Evolutionary conservation across 176 grass and related monocot species (phyloP), one percentile per base, ranked within the genome.

Genomic region (Eragrostis curvula): DNA sequence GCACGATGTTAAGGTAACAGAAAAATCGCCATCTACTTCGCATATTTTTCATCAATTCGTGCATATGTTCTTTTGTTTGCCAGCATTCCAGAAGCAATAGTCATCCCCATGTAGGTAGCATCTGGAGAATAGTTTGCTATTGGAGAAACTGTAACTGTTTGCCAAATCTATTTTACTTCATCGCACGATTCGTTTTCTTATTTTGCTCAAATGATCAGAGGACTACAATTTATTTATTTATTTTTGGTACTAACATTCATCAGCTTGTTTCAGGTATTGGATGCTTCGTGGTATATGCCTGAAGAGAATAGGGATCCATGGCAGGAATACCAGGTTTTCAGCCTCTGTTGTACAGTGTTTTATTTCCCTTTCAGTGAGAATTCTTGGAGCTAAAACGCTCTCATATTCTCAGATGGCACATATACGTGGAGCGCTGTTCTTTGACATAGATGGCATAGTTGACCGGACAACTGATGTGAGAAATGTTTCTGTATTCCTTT

Each of bases 281-380:
- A 96, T 90, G 93, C 93, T 86, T 98, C 96, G 24, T 96, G 93
- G 96, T 91, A 98, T 82, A 91, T 98, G 96, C 89, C 93, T 59
- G 68, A 74, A 16, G 96, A 95, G 84, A 88, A 89, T 14, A 89
- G 79, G 81, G 83, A 95, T 70, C 84, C 96, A 66, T 83, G 88
- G 87, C 76, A 88, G 90, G 90, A 93, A 74, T 96, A 96, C 62
- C 90, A 96, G 96, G 96, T 98, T 71, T 71, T 71, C 39, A 59
- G 28, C 16, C 86, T 43, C 46, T 32, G 11, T 23, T 73, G 8
- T 8, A 12, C 3, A 50, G 17, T 47, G 23, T 24, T 49, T 73
- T 52, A 28, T 75, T 64, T 11, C 67, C 13, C 32, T 64, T 85
- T 85, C 40, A 39, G 51, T 85, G 17, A 49, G 29, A 44, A 24